Percentiles rank a stretch among this genome's conserved stretches.
Evolutionary conservation across 2,329 filamentous ascomycete species (phyloP).

Genomic region (Diaporthe vexans): DNA sequence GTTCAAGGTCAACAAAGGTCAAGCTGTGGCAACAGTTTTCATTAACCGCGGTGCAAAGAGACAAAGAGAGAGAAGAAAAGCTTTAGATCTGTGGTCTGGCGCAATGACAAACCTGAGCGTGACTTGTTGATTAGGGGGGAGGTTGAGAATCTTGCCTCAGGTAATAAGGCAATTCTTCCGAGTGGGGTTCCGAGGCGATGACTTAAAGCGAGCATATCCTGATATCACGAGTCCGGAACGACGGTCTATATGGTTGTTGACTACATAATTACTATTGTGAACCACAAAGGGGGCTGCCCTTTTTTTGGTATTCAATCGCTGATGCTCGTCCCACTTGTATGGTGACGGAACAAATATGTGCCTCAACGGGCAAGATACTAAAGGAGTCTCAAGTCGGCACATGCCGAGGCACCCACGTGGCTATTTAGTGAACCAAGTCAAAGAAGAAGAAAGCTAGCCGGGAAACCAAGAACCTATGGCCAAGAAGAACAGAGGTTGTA

Average conservation of each 20-base stretch:
- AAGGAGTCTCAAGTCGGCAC: neutral
- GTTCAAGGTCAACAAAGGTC: slow-evolving; percentile 19
- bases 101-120: neutral
- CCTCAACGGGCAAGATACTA: neutral
- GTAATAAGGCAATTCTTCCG: neutral
- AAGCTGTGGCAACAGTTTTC: slow-evolving; percentile 31
- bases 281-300: neutral
- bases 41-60: slow-evolving; percentile 20
- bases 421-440: neutral
- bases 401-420: neutral
- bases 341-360: neutral
- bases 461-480: neutral
- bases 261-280: slow-evolving; percentile 38
- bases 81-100: slow-evolving; percentile 18
- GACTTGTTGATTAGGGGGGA: neutral
- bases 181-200: slow-evolving; percentile 14
- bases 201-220: slow-evolving; percentile 37
- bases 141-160: neutral
- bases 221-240: slow-evolving; percentile 28
- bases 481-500: neutral
- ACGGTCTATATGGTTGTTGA: slow-evolving; percentile 20
- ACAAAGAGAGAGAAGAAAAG: neutral
- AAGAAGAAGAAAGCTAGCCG: neutral
- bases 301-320: neutral
- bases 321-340: neutral